Evolutionary conservation across 495 filamentous ascomycete species (phyloP).

Genomic region (Hypomontagnella monticulosa): DNA sequence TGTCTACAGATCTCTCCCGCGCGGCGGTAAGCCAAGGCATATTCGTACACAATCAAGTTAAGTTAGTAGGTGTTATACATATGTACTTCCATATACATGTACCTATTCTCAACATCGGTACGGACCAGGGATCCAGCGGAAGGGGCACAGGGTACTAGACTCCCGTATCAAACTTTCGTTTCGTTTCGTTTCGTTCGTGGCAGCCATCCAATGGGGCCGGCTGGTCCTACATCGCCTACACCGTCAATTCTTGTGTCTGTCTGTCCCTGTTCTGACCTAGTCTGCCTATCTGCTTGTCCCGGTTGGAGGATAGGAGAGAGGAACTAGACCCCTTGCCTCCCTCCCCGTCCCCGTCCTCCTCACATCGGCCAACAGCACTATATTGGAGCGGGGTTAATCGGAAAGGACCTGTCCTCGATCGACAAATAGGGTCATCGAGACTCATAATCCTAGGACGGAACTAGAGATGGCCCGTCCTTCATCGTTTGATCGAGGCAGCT

Average conservation of each 20-base stretch:
- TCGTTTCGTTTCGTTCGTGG: no score
- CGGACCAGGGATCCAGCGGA: constrained; percentile 27
- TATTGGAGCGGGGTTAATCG: constrained; percentile 56
- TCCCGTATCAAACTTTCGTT: constrained; percentile 30
- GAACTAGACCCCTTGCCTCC: constrained; percentile 38
- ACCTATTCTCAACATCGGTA: constrained; percentile 16
- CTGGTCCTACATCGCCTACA: constrained; percentile 24
- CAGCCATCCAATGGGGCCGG: constrained; percentile 26
- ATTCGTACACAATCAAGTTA: neutral
- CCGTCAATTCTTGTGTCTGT: constrained; percentile 18
- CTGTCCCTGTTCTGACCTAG: constrained; percentile 6
- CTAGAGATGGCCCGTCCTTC: constrained; percentile 42
- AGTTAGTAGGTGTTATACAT: neutral
- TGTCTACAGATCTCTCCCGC: neutral
- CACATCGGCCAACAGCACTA: constrained; percentile 43
- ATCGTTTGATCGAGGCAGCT: constrained; percentile 49
- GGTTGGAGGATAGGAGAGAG: constrained; percentile 5
- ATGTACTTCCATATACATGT: constrained; percentile 12
- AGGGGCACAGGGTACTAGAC: constrained; percentile 15
- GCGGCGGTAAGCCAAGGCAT: constrained; percentile 6
- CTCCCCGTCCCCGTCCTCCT: constrained; percentile 40
- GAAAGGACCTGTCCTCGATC: constrained; percentile 39
- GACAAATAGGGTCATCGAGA: constrained; percentile 59
- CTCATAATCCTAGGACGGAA: constrained; percentile 56
- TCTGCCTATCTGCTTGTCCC: constrained; percentile 12